A percentile compares a stretch with the other conserved stretches of the same genome.
Conservation (phyloP, 495 filamentous ascomycete species). For the Melanomma pulvis-pyrius region DNA sequence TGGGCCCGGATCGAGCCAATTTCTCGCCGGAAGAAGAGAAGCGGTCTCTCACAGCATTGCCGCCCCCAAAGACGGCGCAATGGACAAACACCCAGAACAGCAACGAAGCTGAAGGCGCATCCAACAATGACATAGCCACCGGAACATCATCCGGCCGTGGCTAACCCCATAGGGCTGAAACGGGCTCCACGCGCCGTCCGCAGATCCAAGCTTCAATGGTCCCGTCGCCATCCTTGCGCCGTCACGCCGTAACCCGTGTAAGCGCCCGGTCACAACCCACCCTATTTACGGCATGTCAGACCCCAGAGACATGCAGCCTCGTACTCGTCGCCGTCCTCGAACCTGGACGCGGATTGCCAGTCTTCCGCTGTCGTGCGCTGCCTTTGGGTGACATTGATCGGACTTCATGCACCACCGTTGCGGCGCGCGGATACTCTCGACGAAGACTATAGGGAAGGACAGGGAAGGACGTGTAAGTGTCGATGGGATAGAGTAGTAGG, state of each 20-base stretch:
- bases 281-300: constrained; percentile 1
- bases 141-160: not conserved
- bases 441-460: not conserved
- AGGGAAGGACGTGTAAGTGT: not conserved
- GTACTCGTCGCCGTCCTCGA: constrained; percentile 7
- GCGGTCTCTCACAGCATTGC: not conserved
- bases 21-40: not conserved
- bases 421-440: not conserved
- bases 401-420: not conserved
- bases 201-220: constrained; percentile 10
- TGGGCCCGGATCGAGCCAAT: not conserved
- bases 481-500: not conserved
- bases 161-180: constrained; percentile 3
- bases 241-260: too few species aligned
- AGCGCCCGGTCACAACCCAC: constrained; percentile 2
- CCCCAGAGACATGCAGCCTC: constrained; percentile 18
- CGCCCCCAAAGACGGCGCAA: not conserved
- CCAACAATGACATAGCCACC: constrained; percentile 6
- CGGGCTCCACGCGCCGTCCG: not conserved
- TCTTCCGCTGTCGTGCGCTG: not conserved
- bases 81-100: not conserved
- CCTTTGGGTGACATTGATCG: not conserved
- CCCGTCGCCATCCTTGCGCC: not conserved
- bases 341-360: constrained; percentile 2
- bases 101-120: not conserved